Percentiles rank a stretch among this genome's conserved stretches.
Evolutionary conservation across 148 eudicot species (phyloP).

Genomic region (Pharnaceum exiguum): DNA sequence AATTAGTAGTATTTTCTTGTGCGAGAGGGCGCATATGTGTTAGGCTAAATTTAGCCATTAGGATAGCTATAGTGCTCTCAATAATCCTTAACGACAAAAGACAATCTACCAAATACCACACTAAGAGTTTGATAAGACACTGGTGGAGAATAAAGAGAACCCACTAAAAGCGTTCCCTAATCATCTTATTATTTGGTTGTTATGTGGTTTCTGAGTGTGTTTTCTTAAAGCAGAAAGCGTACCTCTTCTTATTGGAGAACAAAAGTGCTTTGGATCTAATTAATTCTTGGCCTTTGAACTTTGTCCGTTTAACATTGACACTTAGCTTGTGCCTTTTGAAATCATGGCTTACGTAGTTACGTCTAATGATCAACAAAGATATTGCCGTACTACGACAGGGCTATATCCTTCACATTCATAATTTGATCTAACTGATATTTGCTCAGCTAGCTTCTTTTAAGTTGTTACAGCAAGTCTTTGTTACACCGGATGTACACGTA

Average conservation of each 20-base stretch:
- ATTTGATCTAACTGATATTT: too few relatives aligned
- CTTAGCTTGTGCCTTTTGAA: constrained; percentile 13
- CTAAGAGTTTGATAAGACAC: constrained; percentile 41
- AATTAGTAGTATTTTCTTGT: background rate
- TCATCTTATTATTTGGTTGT: constrained; percentile 5
- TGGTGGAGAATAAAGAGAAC: constrained; percentile 66
- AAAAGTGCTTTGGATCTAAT: constrained; percentile 16
- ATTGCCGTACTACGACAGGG: constrained; percentile 24
- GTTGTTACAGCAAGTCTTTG: too few relatives aligned
- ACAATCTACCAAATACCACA: constrained; percentile 62
- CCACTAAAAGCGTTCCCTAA: constrained; percentile 15
- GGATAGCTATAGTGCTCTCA: constrained; percentile 19
- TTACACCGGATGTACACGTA: too few relatives aligned
- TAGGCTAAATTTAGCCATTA: constrained; percentile 13
- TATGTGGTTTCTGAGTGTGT: constrained; percentile 9
- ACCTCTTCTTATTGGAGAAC: constrained; percentile 3
- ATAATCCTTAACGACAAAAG: constrained; percentile 56
- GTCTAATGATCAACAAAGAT: background rate
- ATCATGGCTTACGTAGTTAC: constrained; percentile 16
- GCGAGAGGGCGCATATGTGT: background rate
- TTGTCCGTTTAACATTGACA: constrained; percentile 12
- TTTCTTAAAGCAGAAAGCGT: constrained; percentile 12
- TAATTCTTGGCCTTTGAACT: constrained; percentile 6
- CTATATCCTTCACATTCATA: too few relatives aligned
- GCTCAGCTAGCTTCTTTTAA: too few relatives aligned